phyloP scores from a whole-genome alignment of 2,329 filamentous ascomycete species.

The Colletotrichum spinosum region DNA sequence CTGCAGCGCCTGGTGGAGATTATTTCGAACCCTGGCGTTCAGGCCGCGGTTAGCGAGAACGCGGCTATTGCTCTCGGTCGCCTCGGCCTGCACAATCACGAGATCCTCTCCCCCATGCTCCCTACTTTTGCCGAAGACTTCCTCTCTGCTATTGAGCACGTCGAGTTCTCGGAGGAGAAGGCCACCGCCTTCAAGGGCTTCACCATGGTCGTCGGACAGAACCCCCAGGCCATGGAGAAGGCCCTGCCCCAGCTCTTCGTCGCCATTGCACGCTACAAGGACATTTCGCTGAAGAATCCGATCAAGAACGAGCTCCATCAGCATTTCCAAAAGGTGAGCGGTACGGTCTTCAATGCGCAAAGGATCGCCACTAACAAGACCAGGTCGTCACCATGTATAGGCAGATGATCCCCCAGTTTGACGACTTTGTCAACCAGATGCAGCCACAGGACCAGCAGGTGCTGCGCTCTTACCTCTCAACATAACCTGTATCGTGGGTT shows the following conservation, averaged over 20 bases:
- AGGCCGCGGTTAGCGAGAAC: slow-evolving; percentile 90
- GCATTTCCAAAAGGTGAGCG: slow-evolving; percentile 80
- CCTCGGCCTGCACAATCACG: slow-evolving; percentile 82
- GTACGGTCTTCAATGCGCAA: neutral
- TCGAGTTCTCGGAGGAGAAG: slow-evolving; percentile 93
- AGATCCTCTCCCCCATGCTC: slow-evolving; percentile 82
- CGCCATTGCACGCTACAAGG: slow-evolving; percentile 82
- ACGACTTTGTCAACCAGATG: slow-evolving; percentile 65
- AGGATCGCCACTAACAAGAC: slow-evolving; percentile 13
- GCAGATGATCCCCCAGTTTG: slow-evolving; percentile 70
- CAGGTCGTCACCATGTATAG: slow-evolving; percentile 67
- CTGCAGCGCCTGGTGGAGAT: slow-evolving; percentile 84
- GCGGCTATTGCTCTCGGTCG: slow-evolving; percentile 92
- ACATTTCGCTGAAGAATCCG: slow-evolving; percentile 69
- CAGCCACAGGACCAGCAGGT: slow-evolving; percentile 61
- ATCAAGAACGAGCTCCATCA: slow-evolving; percentile 75
- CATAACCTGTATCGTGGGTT: slow-evolving; percentile 12
- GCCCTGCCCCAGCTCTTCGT: slow-evolving; percentile 85
- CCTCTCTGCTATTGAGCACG: slow-evolving; percentile 82
- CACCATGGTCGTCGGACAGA: slow-evolving; percentile 83
- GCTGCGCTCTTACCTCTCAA: slow-evolving; percentile 59
- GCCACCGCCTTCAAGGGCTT: slow-evolving; percentile 94
- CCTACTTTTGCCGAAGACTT: slow-evolving; percentile 85
- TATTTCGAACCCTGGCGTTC: slow-evolving; percentile 85
- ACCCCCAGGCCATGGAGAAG: slow-evolving; percentile 92